Evolutionary conservation across 495 filamentous ascomycete genomes (phyloP).

Genomic region (Glarea lozoyensis): DNA sequence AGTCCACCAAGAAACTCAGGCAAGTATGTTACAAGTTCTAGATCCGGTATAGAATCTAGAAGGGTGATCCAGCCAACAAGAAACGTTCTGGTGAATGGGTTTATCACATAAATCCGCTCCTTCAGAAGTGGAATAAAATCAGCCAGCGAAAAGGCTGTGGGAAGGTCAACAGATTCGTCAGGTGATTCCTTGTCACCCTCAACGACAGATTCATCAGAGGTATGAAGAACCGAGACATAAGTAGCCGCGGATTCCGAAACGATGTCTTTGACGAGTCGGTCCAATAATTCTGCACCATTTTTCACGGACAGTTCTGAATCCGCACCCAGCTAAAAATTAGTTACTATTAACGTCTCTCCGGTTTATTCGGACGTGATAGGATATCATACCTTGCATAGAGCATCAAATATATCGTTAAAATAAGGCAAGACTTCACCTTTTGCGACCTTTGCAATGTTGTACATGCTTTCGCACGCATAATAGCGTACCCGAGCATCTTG

Average conservation of each 20-base stretch:
- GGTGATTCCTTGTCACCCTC: constrained; percentile 41
- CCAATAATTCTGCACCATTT: constrained; percentile 93
- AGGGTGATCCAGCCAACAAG: constrained; percentile 93
- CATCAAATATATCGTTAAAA: constrained; percentile 98
- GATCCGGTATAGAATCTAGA: constrained; percentile 91
- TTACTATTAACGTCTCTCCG: constrained; percentile 3
- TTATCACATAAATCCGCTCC: constrained; percentile 86
- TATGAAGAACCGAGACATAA: constrained; percentile 80
- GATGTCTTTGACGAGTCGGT: constrained; percentile 96
- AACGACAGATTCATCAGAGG: constrained; percentile 34
- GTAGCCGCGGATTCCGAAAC: constrained; percentile 93
- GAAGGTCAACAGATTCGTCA: constrained; percentile 45
- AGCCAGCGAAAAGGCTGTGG: constrained; percentile 86
- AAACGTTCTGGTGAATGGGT: constrained; percentile 90
- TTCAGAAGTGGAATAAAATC: constrained; percentile 88
- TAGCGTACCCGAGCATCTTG: constrained; percentile 98
- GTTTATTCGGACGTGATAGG: not conserved
- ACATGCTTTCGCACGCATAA: constrained; percentile 99
- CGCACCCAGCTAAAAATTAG: constrained; percentile 64
- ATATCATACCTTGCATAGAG: constrained; percentile 75
- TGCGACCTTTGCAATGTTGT: constrained; percentile 98
- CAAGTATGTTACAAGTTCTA: constrained; percentile 88
- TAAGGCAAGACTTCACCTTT: constrained; percentile 95
- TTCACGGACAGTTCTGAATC: constrained; percentile 97
- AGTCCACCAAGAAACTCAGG: constrained; percentile 88